These are phyloP conservation scores for Citrus glauca DNA, from an alignment of 345 rosid species.

Conservation along the genomic window DNA sequence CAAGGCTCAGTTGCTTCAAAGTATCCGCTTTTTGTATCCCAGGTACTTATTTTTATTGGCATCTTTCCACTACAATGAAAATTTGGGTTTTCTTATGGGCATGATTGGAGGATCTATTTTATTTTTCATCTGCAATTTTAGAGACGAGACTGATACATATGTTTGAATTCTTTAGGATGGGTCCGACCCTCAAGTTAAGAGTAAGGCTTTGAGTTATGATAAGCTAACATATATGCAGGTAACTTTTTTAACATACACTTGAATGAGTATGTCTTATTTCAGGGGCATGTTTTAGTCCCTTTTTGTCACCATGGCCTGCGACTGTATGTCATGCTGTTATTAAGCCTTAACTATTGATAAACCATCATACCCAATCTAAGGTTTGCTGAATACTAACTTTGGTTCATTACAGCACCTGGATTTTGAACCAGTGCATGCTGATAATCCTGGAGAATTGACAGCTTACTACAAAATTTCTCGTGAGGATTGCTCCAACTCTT, in stretches of 20 bases:
- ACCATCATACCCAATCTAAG: neutral
- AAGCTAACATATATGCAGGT: conserved; percentile 91
- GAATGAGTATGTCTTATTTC: neutral
- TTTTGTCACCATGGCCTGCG: neutral
- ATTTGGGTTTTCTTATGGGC: conserved; percentile 6
- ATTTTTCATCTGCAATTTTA: neutral
- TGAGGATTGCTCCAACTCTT: conserved; percentile 35
- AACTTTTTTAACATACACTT: neutral
- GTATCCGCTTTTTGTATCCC: conserved; percentile 90
- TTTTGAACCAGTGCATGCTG: conserved; percentile 64
- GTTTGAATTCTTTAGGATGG: conserved; percentile 57
- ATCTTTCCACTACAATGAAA: conserved; percentile 9
- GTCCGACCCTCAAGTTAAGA: conserved; percentile 59
- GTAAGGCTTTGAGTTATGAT: conserved; percentile 79
- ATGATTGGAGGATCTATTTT: neutral
- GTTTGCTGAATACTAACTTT: conserved; percentile 10
- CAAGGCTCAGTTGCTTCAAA: conserved; percentile 71
- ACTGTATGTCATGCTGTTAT: neutral
- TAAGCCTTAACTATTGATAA: neutral
- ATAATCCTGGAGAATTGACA: conserved; percentile 86
- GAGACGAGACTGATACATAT: neutral
- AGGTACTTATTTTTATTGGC: conserved; percentile 37
- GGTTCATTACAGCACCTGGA: conserved; percentile 67
- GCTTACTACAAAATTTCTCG: conserved; percentile 95
- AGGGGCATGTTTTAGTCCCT: neutral